Conservation (phyloP, 352 stramenopile genomes). For the Phytophthora pluvialis region DNA sequence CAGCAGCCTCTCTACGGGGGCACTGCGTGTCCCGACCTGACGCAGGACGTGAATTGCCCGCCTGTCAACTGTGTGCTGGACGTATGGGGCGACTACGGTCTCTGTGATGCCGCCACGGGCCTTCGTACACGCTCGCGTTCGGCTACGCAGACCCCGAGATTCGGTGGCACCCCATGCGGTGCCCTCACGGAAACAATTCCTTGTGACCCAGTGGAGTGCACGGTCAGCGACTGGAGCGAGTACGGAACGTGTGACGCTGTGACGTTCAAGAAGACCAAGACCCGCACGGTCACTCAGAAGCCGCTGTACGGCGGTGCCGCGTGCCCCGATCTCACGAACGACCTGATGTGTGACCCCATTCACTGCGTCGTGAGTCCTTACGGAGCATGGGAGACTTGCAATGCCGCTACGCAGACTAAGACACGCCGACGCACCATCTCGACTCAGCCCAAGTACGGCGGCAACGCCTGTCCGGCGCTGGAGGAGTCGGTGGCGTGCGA, state of each 20-base stretch:
- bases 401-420: conserved; percentile 45
- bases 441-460: conserved; percentile 42
- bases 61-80: conserved; percentile 51
- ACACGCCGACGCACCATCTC: conserved; percentile 38
- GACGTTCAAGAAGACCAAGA: conserved; percentile 60
- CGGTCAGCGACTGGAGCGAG: conserved; percentile 46
- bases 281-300: conserved; percentile 34
- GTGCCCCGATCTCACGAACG: conserved; percentile 55
- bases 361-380: conserved; percentile 53
- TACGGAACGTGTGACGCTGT: conserved; percentile 48
- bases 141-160: conserved; percentile 22
- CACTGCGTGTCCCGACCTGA: conserved; percentile 35
- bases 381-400: conserved; percentile 41
- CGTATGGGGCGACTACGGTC: conserved; percentile 51
- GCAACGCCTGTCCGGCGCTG: conserved; percentile 34
- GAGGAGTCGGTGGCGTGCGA: conserved; percentile 44
- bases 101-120: conserved; percentile 47
- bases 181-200: conserved; percentile 39
- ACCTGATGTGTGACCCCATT: conserved; percentile 55
- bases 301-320: conserved; percentile 46
- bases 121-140: conserved; percentile 47
- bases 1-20: conserved; percentile 44
- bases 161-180: conserved; percentile 45
- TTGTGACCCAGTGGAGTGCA: conserved; percentile 58
- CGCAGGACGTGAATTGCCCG: conserved; percentile 44